These are phyloP conservation scores for Sporothrix euskadiensis DNA, from an alignment of 2,329 filamentous ascomycete genomes.

Conservation along the genomic window DNA sequence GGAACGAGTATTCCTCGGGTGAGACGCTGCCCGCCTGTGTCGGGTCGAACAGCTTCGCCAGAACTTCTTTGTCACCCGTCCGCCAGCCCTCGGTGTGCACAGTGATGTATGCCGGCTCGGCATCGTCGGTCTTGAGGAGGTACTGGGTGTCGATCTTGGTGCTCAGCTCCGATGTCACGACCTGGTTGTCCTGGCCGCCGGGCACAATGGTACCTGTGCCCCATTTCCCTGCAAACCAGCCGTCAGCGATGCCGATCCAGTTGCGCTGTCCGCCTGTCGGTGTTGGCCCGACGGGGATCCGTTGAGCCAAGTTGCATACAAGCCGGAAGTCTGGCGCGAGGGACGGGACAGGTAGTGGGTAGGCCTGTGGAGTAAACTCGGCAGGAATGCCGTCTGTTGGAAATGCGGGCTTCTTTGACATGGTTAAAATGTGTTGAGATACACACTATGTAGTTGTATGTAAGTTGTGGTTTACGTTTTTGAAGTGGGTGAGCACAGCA, in stretches of 20 bases:
- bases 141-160: constrained; percentile 9
- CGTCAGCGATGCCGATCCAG: background rate
- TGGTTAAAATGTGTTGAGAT: background rate
- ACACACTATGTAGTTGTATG: background rate
- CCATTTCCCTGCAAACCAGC: constrained; percentile 1
- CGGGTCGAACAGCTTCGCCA: background rate
- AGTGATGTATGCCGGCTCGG: constrained; percentile 6
- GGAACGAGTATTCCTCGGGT: background rate
- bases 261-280: background rate
- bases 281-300: background rate
- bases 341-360: background rate
- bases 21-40: background rate
- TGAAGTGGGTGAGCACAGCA: background rate
- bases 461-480: background rate
- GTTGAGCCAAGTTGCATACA: background rate
- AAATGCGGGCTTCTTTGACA: background rate
- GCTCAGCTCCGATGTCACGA: constrained; percentile 1
- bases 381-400: constrained; percentile 3
- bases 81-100: constrained; percentile 17
- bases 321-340: constrained; percentile 5
- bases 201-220: background rate
- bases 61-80: background rate
- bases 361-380: background rate
- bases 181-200: constrained; percentile 7
- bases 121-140: background rate